Evolutionary conservation across 1,284 basidiomycete genomes (phyloP), one percentile per base, ranked within the genome.

Genomic region (Austroboletus novae-zelandiae): DNA sequence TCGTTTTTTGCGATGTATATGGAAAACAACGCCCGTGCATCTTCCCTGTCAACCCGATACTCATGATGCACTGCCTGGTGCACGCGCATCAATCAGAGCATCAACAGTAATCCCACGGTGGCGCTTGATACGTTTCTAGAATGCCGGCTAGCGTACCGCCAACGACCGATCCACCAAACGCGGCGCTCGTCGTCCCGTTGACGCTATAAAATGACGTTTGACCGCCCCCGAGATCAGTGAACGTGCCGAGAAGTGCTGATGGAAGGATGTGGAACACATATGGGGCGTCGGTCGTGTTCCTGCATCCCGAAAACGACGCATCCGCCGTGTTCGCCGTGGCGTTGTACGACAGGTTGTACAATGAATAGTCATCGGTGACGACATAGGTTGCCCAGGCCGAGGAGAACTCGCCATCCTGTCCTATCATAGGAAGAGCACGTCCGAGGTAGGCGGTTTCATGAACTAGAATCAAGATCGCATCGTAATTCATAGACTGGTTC

Each of bases 391-490:
- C 48, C 48, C 54, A 57, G 8, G 48, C 36, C 0, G 51, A 48
- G 17, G 51, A 46, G 39, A 52, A 50, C 3, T 23, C 17, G n/a
- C 35, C 40, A 5, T 15, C 13, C 5, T 29, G 14, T n/a, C 43
- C 46, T 0, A 47, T 43, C 1, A 13, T 25, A 17, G 55, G 46
- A 14, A 55, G n/a, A 8, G 53, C 49, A 18, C 53, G 53, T 4
- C 50, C 53, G 25, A 55, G 47, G 17, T 42, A 55, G 4, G 56
- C 53, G 9, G 48, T 48, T 1, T 56, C 47, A 17, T 57, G 56
- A 9, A 23, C 20, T 40, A 13, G 18, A 40, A 11, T 20, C 15
- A 37, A 37, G 15, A 34, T 34, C 13, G 15, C 32, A 15, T 34
- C 25, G 7, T 34, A 15, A 14, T 15, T 15, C 32, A 34, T 15